Base-by-base conservation (phyloP, 495 filamentous ascomycete genomes). In the Podospora conica region DNA sequence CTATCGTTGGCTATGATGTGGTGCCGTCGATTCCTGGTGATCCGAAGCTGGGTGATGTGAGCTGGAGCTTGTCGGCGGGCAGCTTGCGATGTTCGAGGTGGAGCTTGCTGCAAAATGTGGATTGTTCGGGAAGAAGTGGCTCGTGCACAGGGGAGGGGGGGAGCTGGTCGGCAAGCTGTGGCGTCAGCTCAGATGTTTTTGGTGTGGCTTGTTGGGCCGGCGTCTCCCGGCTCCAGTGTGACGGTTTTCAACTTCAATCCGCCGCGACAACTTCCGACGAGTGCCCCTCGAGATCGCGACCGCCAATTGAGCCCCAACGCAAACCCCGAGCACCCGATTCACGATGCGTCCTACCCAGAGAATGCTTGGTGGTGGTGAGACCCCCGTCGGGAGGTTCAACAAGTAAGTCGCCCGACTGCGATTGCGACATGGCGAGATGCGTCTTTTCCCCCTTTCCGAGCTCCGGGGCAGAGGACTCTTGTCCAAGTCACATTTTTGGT, bases 281-380 rank as follows among this genome's bases (percentile, higher is more conserved):
- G 54, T 56, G 57, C 53, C 28, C 55, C 64, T 63, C 23, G 57
- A 33, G 68, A 58, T 27, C 29, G 22, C 69, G 60, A 53, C 67
- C 61, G 31, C 72, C 69, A 75, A 77, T 75, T 74, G 74, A 78
- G 64, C 67, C 60, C 62, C 69, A 54, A 67, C 69, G 68, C 67
- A 53, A 55, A 33, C 58, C 66, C 63, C 65, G 68, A 68, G 28
- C 71, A 65, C 69, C 68, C 64, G 66, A 68, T 61, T 76, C 79
- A 88, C 77, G 78, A 95, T 95, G 91, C 79, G 79, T 65, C 83
- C 84, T 74, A 80, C 84, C 71, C 80, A 81, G 67, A 69, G 65
- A 59, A 71, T 83, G 60, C 72, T 71, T 61, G 89, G 84, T 77
- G 88, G 87, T 70, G 85, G 83, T 65, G 82, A 77, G 61, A 78